Evolutionary conservation across 179 eudicot genomes (phyloP).

Genomic region (Gypsophila paniculata): DNA sequence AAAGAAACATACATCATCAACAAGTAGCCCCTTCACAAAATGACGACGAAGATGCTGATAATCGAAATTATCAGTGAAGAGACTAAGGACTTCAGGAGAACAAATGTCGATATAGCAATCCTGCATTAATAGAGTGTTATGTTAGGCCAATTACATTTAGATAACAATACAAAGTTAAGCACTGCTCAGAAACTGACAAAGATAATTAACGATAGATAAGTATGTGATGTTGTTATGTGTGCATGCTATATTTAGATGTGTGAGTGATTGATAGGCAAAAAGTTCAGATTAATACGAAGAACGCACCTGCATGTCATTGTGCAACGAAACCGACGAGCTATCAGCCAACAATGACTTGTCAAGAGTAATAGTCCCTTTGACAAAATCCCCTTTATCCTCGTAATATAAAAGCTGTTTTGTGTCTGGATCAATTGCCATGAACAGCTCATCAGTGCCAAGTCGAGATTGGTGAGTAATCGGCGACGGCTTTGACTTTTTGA

Average conservation of each 20-base stretch:
- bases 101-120: conserved; percentile 95
- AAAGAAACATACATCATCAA: conserved; percentile 68
- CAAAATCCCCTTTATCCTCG: conserved; percentile 65
- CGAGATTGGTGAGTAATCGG: conserved; percentile 71
- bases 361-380: conserved; percentile 56
- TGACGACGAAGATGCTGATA: conserved; percentile 97
- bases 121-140: conserved; percentile 34
- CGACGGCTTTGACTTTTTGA: conserved; percentile 78
- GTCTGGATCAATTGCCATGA: conserved; percentile 83
- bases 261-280: too few relatives aligned
- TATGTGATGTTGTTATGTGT: too few relatives aligned
- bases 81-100: conserved; percentile 83
- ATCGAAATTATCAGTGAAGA: conserved; percentile 92
- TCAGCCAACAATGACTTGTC: conserved; percentile 70
- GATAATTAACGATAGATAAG: too few relatives aligned
- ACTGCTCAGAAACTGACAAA: background rate
- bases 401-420: conserved; percentile 75
- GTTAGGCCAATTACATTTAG: background rate
- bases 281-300: background rate
- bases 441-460: conserved; percentile 87
- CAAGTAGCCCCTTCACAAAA: conserved; percentile 83
- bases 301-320: conserved; percentile 85
- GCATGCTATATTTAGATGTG: too few relatives aligned
- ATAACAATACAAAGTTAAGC: background rate
- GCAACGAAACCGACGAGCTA: conserved; percentile 55